Evolutionary conservation across 305 asterid genomes (phyloP).

Genomic region (Fraxinus nigra): DNA sequence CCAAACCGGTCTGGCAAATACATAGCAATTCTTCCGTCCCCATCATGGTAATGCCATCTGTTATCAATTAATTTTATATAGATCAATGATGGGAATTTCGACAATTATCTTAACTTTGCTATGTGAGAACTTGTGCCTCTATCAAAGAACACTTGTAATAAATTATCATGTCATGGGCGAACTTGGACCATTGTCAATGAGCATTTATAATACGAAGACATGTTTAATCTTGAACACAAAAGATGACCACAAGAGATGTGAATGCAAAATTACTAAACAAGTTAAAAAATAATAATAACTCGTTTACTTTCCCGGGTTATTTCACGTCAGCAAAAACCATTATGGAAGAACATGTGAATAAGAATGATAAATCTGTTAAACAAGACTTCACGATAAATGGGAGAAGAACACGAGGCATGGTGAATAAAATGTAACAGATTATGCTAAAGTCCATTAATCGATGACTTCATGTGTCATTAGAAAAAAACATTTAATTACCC

Average conservation of each 20-base stretch:
- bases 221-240: background rate
- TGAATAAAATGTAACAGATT: background rate
- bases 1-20: background rate
- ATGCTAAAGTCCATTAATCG: no score
- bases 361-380: background rate
- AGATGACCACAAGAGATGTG: background rate
- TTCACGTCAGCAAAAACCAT: background rate
- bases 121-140: background rate
- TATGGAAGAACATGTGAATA: background rate
- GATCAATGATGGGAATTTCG: background rate
- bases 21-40: background rate
- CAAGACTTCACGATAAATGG: background rate
- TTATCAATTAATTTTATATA: background rate
- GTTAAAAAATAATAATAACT: background rate
- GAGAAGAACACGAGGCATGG: background rate
- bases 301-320: background rate
- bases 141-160: background rate
- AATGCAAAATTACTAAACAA: background rate
- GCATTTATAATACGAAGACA: background rate
- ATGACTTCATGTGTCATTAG: no score
- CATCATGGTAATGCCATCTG: background rate
- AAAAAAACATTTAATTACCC: no score
- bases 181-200: background rate
- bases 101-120: background rate
- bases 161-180: background rate